Conservation (phyloP, 1,284 basidiomycete genomes). For the Heterobasidion parviporum region DNA sequence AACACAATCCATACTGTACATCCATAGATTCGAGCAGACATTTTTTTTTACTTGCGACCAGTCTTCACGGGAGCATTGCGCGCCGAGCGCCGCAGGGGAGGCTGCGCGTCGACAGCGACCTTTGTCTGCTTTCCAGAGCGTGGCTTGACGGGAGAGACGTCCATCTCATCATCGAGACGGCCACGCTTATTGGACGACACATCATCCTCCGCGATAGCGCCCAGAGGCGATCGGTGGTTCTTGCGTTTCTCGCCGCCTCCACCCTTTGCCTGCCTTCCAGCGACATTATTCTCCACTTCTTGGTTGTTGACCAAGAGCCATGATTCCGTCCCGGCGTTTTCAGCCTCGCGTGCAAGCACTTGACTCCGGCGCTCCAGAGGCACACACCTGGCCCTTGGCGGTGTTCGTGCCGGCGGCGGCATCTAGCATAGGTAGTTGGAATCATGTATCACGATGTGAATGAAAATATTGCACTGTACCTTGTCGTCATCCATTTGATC, state of each 20-base stretch:
- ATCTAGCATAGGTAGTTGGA: not conserved
- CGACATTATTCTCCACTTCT: too few species aligned
- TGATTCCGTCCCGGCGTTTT: conserved; percentile 12
- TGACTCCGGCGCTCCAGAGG: conserved; percentile 41
- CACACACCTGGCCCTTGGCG: conserved; percentile 16
- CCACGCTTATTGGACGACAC: not conserved
- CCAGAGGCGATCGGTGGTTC: not conserved
- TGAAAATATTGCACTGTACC: conserved; percentile 9
- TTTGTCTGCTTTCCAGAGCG: not conserved
- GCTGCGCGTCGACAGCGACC: not conserved
- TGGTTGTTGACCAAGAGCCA: not conserved
- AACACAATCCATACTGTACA: too few species aligned
- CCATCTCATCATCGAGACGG: not conserved
- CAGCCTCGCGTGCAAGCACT: conserved; percentile 30
- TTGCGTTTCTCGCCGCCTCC: not conserved
- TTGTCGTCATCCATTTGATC: conserved; percentile 12
- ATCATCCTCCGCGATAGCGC: not conserved
- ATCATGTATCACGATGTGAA: conserved; percentile 10
- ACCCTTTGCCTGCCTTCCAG: not conserved
- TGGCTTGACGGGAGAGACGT: not conserved
- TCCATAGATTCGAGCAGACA: too few species aligned
- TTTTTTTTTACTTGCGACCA: not conserved
- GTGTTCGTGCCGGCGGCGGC: conserved; percentile 16
- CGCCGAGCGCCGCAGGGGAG: not conserved
- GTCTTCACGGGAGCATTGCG: not conserved